Conservation (phyloP, 129 eudicot species). For the Flaveria sonorensis region DNA sequence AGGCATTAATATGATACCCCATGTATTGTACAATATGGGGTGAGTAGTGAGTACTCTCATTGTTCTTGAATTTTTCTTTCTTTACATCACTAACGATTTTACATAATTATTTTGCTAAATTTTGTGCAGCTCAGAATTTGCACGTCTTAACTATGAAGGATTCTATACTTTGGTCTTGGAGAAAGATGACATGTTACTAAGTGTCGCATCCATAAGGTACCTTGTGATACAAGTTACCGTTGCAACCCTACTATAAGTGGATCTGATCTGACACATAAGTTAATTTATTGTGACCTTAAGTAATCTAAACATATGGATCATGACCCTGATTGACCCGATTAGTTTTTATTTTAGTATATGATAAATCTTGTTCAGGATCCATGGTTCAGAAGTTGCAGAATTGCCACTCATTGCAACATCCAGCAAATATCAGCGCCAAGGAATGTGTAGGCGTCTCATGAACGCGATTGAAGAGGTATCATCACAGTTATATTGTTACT, state of each 20-base stretch:
- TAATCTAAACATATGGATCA: background rate
- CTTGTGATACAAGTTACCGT: conserved; percentile 1
- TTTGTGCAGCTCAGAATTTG: conserved; percentile 70
- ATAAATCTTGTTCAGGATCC: conserved; percentile 56
- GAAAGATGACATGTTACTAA: conserved; percentile 73
- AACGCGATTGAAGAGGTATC: conserved; percentile 78
- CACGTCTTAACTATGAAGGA: conserved; percentile 77
- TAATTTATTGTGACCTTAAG: background rate
- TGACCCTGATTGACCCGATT: background rate
- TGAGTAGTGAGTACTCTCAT: conserved; percentile 33
- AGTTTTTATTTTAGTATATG: background rate
- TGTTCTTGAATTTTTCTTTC: conserved; percentile 1
- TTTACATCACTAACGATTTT: background rate
- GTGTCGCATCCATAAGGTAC: conserved; percentile 91
- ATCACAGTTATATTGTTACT: background rate
- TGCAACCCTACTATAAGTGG: background rate
- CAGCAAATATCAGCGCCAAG: conserved; percentile 84
- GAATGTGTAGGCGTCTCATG: conserved; percentile 93
- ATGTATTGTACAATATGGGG: conserved; percentile 89
- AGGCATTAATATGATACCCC: conserved; percentile 95
- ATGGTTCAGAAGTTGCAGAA: conserved; percentile 82
- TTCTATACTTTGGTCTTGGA: conserved; percentile 81
- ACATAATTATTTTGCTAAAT: conserved; percentile 2
- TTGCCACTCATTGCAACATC: conserved; percentile 94
- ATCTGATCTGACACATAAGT: background rate